Conservation (phyloP, 306 rosid species). For the Medicago ruthenica region DNA sequence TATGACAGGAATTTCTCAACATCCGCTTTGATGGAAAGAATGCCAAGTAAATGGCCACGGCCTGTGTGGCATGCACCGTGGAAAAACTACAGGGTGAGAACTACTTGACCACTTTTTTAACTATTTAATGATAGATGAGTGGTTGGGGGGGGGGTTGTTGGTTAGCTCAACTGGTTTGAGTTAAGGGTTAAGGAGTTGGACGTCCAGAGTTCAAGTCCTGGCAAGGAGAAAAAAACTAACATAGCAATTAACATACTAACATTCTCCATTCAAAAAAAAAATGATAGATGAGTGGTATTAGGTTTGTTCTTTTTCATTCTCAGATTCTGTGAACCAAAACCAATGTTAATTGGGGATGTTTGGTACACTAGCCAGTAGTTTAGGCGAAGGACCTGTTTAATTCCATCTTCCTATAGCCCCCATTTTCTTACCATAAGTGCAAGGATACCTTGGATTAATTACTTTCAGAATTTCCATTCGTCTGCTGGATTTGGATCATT, state of each 20-base stretch:
- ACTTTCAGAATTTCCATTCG: background rate
- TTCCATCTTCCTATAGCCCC: background rate
- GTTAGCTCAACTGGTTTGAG: too few relatives aligned
- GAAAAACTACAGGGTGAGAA: constrained; percentile 89
- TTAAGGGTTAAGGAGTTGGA: too few relatives aligned
- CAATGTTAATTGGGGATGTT: constrained; percentile 2
- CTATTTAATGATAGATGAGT: constrained; percentile 22
- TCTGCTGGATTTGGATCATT: constrained; percentile 4
- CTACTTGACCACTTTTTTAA: constrained; percentile 17
- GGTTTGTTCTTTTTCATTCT: constrained; percentile 19
- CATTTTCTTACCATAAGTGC: background rate
- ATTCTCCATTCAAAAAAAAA: too few relatives aligned
- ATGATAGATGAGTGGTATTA: constrained; percentile 25
- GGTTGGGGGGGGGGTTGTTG: background rate
- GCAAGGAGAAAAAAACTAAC: too few relatives aligned
- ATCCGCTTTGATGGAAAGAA: constrained; percentile 95
- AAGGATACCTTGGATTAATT: constrained; percentile 2
- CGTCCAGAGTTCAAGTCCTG: too few relatives aligned
- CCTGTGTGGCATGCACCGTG: constrained; percentile 98
- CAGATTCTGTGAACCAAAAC: constrained; percentile 8
- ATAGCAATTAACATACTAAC: too few relatives aligned
- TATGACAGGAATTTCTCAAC: constrained; percentile 74
- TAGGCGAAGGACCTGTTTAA: constrained; percentile 6
- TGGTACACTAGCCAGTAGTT: constrained; percentile 29
- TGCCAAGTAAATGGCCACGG: constrained; percentile 99